phyloP scores from a whole-genome alignment of 73 alveolate species.

The Paramecium primaurelia region DNA sequence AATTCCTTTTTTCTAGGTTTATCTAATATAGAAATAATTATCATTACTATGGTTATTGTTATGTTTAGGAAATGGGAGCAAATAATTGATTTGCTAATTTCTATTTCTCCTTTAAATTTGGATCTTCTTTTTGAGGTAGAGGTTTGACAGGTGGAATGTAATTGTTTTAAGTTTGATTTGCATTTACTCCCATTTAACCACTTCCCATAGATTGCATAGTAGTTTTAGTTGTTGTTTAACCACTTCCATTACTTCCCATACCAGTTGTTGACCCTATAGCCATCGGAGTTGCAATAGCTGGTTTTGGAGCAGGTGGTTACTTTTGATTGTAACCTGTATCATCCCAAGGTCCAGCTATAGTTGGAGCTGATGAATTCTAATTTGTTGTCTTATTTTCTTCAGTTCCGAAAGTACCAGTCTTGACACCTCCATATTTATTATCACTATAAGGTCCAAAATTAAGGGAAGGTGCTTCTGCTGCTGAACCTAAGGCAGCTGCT shows the following conservation, averaged over 20 bases:
- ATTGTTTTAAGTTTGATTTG: background rate
- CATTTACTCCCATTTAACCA: background rate
- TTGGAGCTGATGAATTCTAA: background rate
- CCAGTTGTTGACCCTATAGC: background rate
- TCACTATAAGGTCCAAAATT: slow-evolving; percentile 5
- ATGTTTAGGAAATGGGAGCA: background rate
- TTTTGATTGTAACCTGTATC: background rate
- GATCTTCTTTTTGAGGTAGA: background rate
- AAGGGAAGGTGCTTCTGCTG: background rate
- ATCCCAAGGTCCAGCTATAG: slow-evolving; percentile 21
- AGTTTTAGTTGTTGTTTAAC: background rate
- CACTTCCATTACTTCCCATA: background rate
- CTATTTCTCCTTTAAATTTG: slow-evolving; percentile 13
- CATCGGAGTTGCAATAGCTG: background rate
- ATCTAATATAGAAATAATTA: background rate
- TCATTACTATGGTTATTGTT: background rate
- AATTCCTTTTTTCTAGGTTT: background rate
- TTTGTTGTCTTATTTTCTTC: background rate
- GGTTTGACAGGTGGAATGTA: slow-evolving; percentile 20
- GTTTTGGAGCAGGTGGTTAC: slow-evolving; percentile 12
- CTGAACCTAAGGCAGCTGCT: slow-evolving; percentile 55
- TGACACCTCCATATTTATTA: background rate
- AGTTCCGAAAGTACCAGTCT: background rate
- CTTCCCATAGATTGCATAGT: background rate
- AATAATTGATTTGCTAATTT: slow-evolving; percentile 5